Evolutionary conservation across 1,284 basidiomycete genomes (phyloP), one percentile per base, ranked within the genome.

Genomic region (Tilletia walkeri): DNA sequence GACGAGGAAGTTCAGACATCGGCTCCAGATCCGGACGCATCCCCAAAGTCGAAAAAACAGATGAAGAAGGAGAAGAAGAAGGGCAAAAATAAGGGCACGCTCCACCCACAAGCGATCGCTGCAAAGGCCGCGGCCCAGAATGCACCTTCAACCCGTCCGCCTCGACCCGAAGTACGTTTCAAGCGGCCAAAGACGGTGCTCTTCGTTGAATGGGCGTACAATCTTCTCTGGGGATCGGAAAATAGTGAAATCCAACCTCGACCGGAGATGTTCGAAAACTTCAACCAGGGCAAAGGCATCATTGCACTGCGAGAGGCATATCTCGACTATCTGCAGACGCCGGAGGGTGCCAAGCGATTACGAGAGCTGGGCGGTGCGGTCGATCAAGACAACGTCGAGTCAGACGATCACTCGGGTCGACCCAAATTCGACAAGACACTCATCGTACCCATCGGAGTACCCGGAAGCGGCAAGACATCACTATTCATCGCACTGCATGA

Each of bases 381-480:
- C 4, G 45, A 39, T 34, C 18, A 39, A 5, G 65, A 24, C 85
- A 76, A 80, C 82, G 69, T 84, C 78, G 49, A 77, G 86, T n/a
- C 73, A 9, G 65, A 59, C 10, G 69, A 54, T 36, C 53, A 63
- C 63, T 67, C 74, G 53, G 77, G 67, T 36, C 70, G 73, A 39
- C 71, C 70, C 61, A 80, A 77, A 67, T 90, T 88, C 73, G 87
- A 86, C n/a, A 94, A 95, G 85, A 93, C 90, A 0, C 86, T 98
- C 69, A 88, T 99, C 69, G 87, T 94, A 0, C 94, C 96, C 0
- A 85, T 98, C 20, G 94, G 94, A 2, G 89, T 98, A 56, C 95
- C 94, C 30, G 95, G 95, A 2, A 93, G 91, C 81, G 95, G 95
- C 90, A 99, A 99, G 87, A 99, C 96, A 0, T 85, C 91, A 0